phyloP scores from a whole-genome alignment of 345 rosid species.

The Trapa incisa region DNA sequence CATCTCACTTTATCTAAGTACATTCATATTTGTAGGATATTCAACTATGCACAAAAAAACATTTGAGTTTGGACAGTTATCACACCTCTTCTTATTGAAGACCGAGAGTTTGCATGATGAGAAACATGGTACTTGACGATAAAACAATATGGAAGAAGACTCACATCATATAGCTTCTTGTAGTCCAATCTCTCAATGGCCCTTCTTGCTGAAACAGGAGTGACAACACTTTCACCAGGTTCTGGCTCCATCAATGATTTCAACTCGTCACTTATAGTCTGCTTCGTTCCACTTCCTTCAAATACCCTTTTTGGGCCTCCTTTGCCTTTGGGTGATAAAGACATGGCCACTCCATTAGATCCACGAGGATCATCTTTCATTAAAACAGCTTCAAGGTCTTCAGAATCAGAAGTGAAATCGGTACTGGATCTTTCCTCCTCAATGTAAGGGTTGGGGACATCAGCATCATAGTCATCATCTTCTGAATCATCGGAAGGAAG shows the following conservation, averaged over 20 bases:
- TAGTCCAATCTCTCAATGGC: slow-evolving; percentile 67
- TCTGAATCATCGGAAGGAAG: slow-evolving; percentile 2
- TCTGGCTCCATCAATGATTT: slow-evolving; percentile 27
- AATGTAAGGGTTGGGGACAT: slow-evolving; percentile 28
- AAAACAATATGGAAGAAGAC: slow-evolving; percentile 19
- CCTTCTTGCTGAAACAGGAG: slow-evolving; percentile 38
- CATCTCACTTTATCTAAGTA: no score
- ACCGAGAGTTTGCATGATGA: neutral
- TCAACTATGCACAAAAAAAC: no score
- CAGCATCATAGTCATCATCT: slow-evolving; percentile 11
- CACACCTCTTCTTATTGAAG: no score
- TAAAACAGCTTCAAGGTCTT: slow-evolving; percentile 37
- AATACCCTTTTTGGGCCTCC: slow-evolving; percentile 17
- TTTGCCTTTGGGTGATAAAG: slow-evolving; percentile 4
- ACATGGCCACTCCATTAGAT: slow-evolving; percentile 17
- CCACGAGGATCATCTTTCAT: slow-evolving; percentile 19
- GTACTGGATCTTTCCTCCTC: slow-evolving; percentile 53
- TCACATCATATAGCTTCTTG: slow-evolving; percentile 79
- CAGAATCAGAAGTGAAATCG: slow-evolving; percentile 69
- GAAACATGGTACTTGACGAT: neutral
- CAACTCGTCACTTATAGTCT: slow-evolving; percentile 16
- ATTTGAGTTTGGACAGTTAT: no score
- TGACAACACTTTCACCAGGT: slow-evolving; percentile 23
- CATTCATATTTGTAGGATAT: no score
- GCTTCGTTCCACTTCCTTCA: slow-evolving; percentile 15